These are phyloP conservation scores for Sugiyamaella xylanicola DNA, from an alignment of 1,139 yeast species.

Conservation along the genomic window DNA sequence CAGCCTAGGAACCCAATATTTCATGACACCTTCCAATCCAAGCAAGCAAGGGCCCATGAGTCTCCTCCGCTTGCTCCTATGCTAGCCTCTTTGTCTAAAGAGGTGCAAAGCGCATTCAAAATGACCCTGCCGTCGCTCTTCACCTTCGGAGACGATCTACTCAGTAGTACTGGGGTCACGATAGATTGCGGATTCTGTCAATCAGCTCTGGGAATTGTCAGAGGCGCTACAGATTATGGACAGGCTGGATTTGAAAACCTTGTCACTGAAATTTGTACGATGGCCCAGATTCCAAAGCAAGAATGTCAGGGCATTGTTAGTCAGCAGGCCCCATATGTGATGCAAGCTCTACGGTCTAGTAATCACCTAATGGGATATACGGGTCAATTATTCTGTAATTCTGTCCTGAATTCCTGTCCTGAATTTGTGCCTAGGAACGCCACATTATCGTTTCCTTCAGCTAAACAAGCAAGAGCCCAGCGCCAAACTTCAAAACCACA, in stretches of 20 bases:
- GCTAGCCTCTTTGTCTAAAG: not conserved
- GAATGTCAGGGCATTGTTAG: constrained; percentile 20
- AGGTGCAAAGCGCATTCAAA: constrained; percentile 5
- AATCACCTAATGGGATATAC: constrained; percentile 19
- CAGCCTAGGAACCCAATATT: not conserved
- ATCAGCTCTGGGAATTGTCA: constrained; percentile 11
- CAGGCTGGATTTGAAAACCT: constrained; percentile 12
- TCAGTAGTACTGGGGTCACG: constrained; percentile 16
- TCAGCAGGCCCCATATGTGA: constrained; percentile 17
- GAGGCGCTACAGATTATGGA: constrained; percentile 12
- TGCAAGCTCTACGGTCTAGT: constrained; percentile 16
- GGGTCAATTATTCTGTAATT: constrained; percentile 20
- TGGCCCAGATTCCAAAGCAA: constrained; percentile 12
- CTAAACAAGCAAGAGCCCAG: not conserved
- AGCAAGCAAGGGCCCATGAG: not conserved
- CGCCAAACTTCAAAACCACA: not conserved
- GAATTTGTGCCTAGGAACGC: constrained; percentile 5
- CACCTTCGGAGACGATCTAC: constrained; percentile 10
- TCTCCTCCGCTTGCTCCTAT: not conserved
- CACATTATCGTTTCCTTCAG: constrained; percentile 2
- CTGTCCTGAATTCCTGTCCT: constrained; percentile 17
- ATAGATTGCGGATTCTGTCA: constrained; percentile 21
- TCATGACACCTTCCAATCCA: not conserved
- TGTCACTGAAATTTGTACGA: constrained; percentile 14
- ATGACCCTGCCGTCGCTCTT: constrained; percentile 9